Conservation (phyloP, 345 rosid genomes). For the Noccaea caerulescens region DNA sequence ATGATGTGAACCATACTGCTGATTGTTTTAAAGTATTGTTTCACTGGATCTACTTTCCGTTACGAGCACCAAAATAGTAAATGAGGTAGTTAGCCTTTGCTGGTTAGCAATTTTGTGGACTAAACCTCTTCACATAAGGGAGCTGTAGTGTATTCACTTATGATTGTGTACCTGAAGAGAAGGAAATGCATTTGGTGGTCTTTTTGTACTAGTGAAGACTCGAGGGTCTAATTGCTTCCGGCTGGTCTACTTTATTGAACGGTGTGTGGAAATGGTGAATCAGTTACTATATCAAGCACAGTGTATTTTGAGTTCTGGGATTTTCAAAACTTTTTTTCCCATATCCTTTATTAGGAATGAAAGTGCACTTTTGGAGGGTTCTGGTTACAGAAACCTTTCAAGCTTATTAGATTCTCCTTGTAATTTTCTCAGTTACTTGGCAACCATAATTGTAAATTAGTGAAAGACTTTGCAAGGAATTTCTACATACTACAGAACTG, state of each 20-base stretch:
- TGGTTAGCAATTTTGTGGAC: slow-evolving; percentile 19
- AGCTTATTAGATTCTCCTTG: slow-evolving; percentile 25
- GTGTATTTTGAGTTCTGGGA: slow-evolving; percentile 20
- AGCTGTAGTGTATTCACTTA: slow-evolving; percentile 2
- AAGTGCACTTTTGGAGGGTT: background rate
- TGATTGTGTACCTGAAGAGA: slow-evolving; percentile 17
- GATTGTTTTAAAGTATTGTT: background rate
- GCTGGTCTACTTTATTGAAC: slow-evolving; percentile 4
- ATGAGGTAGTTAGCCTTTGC: slow-evolving; percentile 7
- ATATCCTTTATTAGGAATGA: slow-evolving; percentile 10
- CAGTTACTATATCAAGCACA: slow-evolving; percentile 25
- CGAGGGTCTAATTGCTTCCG: background rate
- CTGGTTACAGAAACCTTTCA: slow-evolving; percentile 1
- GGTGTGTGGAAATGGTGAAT: slow-evolving; percentile 2
- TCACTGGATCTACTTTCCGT: background rate
- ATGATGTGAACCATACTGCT: slow-evolving; percentile 1
- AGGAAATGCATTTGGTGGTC: slow-evolving; percentile 1
- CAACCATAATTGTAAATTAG: slow-evolving; percentile 18
- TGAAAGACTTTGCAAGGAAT: slow-evolving; percentile 17
- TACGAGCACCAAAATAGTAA: background rate
- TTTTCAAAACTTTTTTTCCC: background rate
- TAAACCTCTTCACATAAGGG: background rate
- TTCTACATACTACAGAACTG: slow-evolving; percentile 16
- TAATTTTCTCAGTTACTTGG: slow-evolving; percentile 14
- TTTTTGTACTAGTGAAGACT: slow-evolving; percentile 10